Evolutionary conservation across 2,329 filamentous ascomycete genomes (phyloP), one percentile per base, ranked within the genome.

Genomic region (Beauveria australis): DNA sequence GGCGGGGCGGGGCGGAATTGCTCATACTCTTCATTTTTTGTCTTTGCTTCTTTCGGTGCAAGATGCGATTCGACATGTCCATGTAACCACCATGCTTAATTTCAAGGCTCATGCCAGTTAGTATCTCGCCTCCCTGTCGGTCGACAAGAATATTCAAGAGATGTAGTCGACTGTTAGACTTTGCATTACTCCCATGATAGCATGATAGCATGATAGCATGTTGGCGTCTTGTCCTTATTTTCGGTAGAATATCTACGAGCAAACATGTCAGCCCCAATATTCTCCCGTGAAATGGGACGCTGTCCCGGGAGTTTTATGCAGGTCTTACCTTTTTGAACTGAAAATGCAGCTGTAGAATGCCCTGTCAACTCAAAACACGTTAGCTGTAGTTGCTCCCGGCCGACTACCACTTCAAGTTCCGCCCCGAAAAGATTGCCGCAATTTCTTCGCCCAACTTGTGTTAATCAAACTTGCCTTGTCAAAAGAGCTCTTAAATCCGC

Each of bases 401-500:
- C 48, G 49, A 18, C 19, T 19, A 30, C 46, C 5, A 33, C 48
- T 12, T 26, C 40, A 24, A 24, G 26, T 53, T 44, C 56, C 40
- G 56, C 28, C 40, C 18, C 3, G 28, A 46, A 46, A 26, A 43
- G 14, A 14, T 7, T 9, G 19, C 33, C 33, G 30, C 24, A 28
- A 19, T 51, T 4, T 28, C 30, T 14, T 24, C 46, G 10, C 24
- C 22, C 55, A 26, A 30, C n/a, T 30, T 41, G 9, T 47, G 16
- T 18, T 60, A 63, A 58, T 59, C 54, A 59, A 49, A 76, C 84
- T 65, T 84, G 94, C 91, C 87, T 96, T 97, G 76, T 99, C 94
- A 74, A 97, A 99, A 64, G 89, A 96, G 75, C 92, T 97, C 73
- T 85, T 92, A 76, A 97, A 99, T 1, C 94, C 95, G 62, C 94